Conservation (phyloP, 2,329 filamentous ascomycete genomes). For the Botrytis fabae region DNA sequence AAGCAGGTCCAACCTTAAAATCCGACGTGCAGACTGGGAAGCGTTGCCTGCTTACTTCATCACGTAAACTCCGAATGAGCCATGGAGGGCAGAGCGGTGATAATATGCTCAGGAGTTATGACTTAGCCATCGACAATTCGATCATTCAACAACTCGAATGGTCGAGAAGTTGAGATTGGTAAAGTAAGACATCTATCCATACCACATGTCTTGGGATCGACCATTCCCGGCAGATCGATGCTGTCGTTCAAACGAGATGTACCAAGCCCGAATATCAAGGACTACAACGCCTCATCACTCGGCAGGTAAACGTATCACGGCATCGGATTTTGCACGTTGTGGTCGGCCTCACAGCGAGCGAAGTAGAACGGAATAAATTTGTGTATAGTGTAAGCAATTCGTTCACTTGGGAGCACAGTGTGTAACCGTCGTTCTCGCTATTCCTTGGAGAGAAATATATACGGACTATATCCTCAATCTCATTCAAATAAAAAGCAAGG, state of each 20-base stretch:
- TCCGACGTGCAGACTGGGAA: background rate
- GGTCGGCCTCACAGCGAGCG: background rate
- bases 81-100: background rate
- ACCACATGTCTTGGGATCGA: background rate
- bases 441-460: background rate
- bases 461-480: background rate
- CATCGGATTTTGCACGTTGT: background rate
- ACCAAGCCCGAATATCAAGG: background rate
- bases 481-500: background rate
- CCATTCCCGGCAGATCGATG: background rate
- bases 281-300: background rate
- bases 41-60: no score
- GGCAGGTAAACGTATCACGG: background rate
- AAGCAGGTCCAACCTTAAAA: background rate
- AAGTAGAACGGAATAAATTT: background rate
- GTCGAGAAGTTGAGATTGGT: background rate
- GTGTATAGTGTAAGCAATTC: background rate
- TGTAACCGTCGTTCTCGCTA: background rate
- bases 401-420: background rate
- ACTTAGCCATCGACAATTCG: background rate
- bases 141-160: background rate
- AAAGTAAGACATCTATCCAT: background rate
- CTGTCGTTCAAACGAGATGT: background rate
- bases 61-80: constrained; percentile 1
- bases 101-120: background rate